Base-by-base conservation (phyloP, 2,329 filamentous ascomycete genomes). In the Cytospora paraplurivora region DNA sequence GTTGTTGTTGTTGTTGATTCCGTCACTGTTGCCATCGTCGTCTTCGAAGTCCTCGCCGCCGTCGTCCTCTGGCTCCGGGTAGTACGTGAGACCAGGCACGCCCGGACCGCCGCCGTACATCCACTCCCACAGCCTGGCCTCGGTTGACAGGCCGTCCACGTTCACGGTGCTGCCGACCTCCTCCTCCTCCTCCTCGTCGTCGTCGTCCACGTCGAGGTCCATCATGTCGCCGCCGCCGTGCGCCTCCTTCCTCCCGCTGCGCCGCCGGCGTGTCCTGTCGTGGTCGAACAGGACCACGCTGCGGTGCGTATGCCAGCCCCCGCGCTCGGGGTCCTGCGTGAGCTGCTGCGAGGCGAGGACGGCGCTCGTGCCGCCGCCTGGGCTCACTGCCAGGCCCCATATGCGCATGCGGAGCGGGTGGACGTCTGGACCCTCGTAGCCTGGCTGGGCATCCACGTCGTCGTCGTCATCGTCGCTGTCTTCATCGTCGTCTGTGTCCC, bases 111-210 rank as follows among this genome's bases (percentile, higher is more conserved):
- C 74, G 19, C 82, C 83, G 68, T 87, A 86, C 80, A 86, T 83
- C 78, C 81, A 85, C 66, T 86, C 81, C 79, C 84, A 86, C 52
- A 82, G 75, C 44, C 75, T 74, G 0, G 79, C 84, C 70, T 87
- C 85, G 1, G 83, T 84, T n/a, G 81, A 82, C 21, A 83, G 72
- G 2, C 67, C 69, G 58, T 66, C 49, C 33, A 52, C 56, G 27
- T 69, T 37, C 63, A 59, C 49, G 52, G n/a, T 32, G 21, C 47
- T 38, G 0, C 63, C 61, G 11, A 67, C 33, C 62, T 60, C 47
- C 52, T 17, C 27, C 13, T 68, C 33, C 27, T 64, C 62, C n/a
- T 56, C 68, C 56, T 64, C 32, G 13, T 50, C 27, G 11, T 68
- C 33, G 61, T 60, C 47, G 53, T 17, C 37, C 17, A 44, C 35